These are phyloP conservation scores for Petunia hybrid DNA, from an alignment of 305 asterid genomes.

Conservation along the genomic window DNA sequence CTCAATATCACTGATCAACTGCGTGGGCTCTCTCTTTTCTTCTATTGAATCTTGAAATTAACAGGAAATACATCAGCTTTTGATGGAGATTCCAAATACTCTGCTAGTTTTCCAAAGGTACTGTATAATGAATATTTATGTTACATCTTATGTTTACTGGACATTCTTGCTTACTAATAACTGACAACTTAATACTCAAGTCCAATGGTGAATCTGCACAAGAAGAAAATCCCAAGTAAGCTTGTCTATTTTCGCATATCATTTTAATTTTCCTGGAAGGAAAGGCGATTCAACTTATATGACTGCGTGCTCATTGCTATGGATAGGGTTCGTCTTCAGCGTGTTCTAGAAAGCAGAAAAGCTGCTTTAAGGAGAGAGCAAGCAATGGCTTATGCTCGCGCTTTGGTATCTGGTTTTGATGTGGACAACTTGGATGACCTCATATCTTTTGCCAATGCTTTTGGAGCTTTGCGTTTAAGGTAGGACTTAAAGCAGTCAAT, in stretches of 20 bases:
- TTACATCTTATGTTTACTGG: slow-evolving; percentile 28
- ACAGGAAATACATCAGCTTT: slow-evolving; percentile 43
- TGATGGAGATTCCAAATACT: slow-evolving; percentile 47
- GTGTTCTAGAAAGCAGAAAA: slow-evolving; percentile 74
- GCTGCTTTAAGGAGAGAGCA: slow-evolving; percentile 86
- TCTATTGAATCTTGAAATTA: slow-evolving; percentile 30
- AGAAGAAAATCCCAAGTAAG: slow-evolving; percentile 70
- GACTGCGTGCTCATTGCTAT: slow-evolving; percentile 31
- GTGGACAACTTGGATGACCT: slow-evolving; percentile 67
- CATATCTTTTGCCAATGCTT: slow-evolving; percentile 71
- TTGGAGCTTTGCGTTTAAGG: slow-evolving; percentile 87
- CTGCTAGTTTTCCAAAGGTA: slow-evolving; percentile 33
- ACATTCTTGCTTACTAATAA: background rate
- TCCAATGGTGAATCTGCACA: slow-evolving; percentile 48
- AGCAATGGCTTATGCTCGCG: slow-evolving; percentile 95
- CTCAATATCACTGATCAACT: background rate
- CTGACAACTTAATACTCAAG: slow-evolving; percentile 35
- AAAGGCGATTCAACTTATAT: slow-evolving; percentile 14
- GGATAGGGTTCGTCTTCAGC: slow-evolving; percentile 72
- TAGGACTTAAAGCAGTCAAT: slow-evolving; percentile 6
- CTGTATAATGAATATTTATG: background rate
- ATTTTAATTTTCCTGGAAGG: slow-evolving; percentile 22
- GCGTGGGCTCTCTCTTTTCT: background rate
- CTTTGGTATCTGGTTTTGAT: slow-evolving; percentile 80
- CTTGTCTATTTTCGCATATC: slow-evolving; percentile 33